A percentile compares a stretch with the other conserved stretches of the same genome.
These are phyloP conservation scores for Pyrenula aspistea DNA, from an alignment of 495 filamentous ascomycete species.

Conservation along the genomic window DNA sequence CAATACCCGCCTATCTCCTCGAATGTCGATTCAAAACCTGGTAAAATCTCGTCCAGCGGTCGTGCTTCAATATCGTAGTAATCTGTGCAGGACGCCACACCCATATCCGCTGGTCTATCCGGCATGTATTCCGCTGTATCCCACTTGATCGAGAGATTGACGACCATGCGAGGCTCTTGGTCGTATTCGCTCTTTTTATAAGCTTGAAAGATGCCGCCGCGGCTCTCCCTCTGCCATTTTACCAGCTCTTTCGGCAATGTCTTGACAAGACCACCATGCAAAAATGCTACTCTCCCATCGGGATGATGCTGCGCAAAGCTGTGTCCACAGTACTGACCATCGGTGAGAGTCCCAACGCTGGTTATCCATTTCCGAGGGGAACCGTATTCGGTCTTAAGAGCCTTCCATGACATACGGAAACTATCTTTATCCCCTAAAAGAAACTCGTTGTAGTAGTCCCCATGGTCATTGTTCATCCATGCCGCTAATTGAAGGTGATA, in stretches of 20 bases:
- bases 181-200: slow-evolving; percentile 4
- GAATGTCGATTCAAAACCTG: slow-evolving; percentile 5
- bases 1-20: slow-evolving; percentile 8
- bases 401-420: slow-evolving; percentile 17
- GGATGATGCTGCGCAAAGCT: slow-evolving; percentile 8
- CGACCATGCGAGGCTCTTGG: neutral
- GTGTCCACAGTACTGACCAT: slow-evolving; percentile 7
- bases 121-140: slow-evolving; percentile 3
- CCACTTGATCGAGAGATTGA: slow-evolving; percentile 5
- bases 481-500: slow-evolving; percentile 10
- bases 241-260: slow-evolving; percentile 3
- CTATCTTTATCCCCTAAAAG: slow-evolving; percentile 17
- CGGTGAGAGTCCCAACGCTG: slow-evolving; percentile 2
- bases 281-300: slow-evolving; percentile 6
- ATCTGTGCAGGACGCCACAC: slow-evolving; percentile 3
- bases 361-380: slow-evolving; percentile 6
- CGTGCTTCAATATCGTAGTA: slow-evolving; percentile 1
- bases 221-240: slow-evolving; percentile 2
- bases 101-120: slow-evolving; percentile 1
- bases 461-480: slow-evolving; percentile 12
- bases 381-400: slow-evolving; percentile 10
- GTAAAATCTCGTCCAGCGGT: slow-evolving; percentile 4
- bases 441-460: slow-evolving; percentile 13
- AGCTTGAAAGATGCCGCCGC: slow-evolving; percentile 5
- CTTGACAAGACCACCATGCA: slow-evolving; percentile 7